Evolutionary conservation across 495 filamentous ascomycete genomes (phyloP), one percentile per base, ranked within the genome.

Genomic region (Penicillium lividum): DNA sequence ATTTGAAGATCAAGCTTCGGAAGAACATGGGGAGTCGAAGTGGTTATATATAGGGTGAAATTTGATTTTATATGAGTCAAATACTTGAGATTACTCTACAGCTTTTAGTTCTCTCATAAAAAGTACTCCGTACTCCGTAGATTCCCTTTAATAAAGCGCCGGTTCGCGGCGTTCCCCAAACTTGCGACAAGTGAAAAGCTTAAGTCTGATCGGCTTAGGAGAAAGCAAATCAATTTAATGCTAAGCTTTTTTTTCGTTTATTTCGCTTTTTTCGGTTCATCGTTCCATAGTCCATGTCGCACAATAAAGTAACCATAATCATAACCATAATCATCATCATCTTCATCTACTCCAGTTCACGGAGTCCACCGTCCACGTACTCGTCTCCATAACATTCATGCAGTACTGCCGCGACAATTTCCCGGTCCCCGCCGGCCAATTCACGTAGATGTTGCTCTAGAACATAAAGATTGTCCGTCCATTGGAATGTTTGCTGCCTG

Each of bases 391-490:
- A 89, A 62, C 77, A 80, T 43, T 76, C 71, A 48, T 74, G 75
- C 73, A 80, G 80, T 11, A 89, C 65, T n/a, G 65, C 65, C 3
- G 72, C 68, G 36, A 88, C 64, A 34, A 75, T 60, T 59, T 83
- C 80, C 54, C 75, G 69, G 69, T 89, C 85, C 7, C 74, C 77
- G 10, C 74, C 75, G 0, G 73, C 73, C 56, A 82, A 56, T 27
- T 78, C 77, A 51, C 70, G 72, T 49, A 89, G 56, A 66, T 84
- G 88, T 25, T 77, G 76, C 60, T 90, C 89, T 68, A 90, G 71
- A 22, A 79, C 68, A 61, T 83, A 82, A 56, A 89, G 82, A 56
- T 89, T 88, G 47, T 90, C 85, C 46, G 85, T 83, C 77, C 78
- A 84, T 55, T 74, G 71, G 42, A 80, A 73, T 15, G 83, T 78